These are phyloP conservation scores for Puya raimondii DNA, from an alignment of 176 grass and related monocot species.

Conservation along the genomic window DNA sequence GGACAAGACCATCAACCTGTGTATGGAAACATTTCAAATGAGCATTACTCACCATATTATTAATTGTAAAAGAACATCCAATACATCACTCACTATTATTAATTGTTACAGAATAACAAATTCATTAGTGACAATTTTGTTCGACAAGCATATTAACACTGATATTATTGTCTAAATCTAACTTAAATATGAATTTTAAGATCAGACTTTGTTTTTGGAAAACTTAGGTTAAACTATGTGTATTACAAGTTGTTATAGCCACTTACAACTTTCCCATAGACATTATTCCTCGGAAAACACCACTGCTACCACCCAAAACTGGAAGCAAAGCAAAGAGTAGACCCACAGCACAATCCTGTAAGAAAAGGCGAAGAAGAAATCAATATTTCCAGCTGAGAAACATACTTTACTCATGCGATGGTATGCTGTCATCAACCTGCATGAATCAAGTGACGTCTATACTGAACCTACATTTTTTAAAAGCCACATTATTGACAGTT, in stretches of 20 bases:
- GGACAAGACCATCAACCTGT: constrained; percentile 84
- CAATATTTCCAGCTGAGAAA: not conserved
- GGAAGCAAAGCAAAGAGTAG: constrained; percentile 94
- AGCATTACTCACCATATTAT: not conserved
- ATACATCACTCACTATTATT: not conserved
- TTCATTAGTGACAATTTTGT: not conserved
- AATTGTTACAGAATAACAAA: not conserved
- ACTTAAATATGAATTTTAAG: not conserved
- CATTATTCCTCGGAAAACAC: constrained; percentile 83
- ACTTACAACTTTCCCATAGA: constrained; percentile 89
- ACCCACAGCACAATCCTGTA: constrained; percentile 97
- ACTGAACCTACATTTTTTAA: not conserved
- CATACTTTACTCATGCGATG: not conserved
- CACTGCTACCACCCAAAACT: constrained; percentile 75
- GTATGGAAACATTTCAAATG: constrained; percentile 33
- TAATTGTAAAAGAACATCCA: constrained; percentile 1
- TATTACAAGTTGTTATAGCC: constrained; percentile 15
- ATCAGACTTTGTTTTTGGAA: not conserved
- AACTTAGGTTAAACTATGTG: not conserved
- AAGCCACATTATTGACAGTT: not conserved
- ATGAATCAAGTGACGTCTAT: not conserved
- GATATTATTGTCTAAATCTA: not conserved
- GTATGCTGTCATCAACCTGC: not conserved
- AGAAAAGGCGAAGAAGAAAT: constrained; percentile 18
- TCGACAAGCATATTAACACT: not conserved